Base-by-base conservation (phyloP, 2,329 filamentous ascomycete species). In the Pestalotiopsis sp. region DNA sequence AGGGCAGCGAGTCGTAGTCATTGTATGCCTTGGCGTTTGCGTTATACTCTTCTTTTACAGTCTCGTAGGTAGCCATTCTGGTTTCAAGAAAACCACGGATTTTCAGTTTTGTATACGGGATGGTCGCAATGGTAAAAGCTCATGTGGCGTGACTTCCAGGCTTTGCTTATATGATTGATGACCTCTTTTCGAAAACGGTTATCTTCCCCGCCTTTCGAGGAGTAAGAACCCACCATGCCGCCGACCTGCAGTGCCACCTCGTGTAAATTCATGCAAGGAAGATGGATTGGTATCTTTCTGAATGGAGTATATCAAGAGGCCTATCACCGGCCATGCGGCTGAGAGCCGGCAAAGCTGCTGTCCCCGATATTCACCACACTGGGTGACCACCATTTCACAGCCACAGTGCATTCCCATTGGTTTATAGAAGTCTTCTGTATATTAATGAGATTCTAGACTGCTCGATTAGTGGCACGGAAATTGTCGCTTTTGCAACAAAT, bases 1-100 rank as follows among this genome's bases (percentile, higher is more conserved):
- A 68, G 2, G 70, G 70, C 9, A 62, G 27, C 12, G 60, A 39
- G 1, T 17, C 20, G 56, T 67, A 68, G 14, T 66, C 39, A 11
- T 63, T 36, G 45, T 71, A 72, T 17, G 59, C 31, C 14, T n/a
- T 25, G 12, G 70, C 69, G 31, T 66, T 45, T 4, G 41, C 58
- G n/a, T 71, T 67, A 38, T 72, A 72, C 23, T 66, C 65, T 25
- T 61, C n/a, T 31, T 66, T 66, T 12, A 66, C 56, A 41, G 39
- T 41, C 23, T 57, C 45, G 25, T n/a, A 58, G n/a, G 17, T n/a
- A 14, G 64, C 23, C 64, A 66, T 66, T 27, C 7, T 59, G 13
- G 23, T 25, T 11, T 31, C 27, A 14, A 23, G 23, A n/a, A 20
- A 45, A 11, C 13, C 39, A 45, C 27, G 6, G 6, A 27, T 27